Evolutionary conservation across 768 basidiomycete genomes (phyloP).

Genomic region (Hygrophoropsis aurantiaca): DNA sequence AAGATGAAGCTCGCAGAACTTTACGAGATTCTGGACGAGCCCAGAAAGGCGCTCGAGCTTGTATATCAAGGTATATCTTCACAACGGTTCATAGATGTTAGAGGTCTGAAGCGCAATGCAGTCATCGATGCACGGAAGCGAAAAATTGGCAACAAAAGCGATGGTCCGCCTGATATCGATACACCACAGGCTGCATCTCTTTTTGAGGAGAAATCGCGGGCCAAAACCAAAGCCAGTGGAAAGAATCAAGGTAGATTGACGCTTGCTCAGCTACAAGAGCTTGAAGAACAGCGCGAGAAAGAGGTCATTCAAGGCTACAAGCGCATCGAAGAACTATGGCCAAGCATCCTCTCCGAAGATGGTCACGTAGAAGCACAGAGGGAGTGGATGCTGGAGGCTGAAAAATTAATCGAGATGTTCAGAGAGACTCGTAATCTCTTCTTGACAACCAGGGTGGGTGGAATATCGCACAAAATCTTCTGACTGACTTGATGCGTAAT

Average conservation of each 20-base stretch:
- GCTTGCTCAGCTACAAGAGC: conserved; percentile 55
- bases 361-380: conserved; percentile 53
- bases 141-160: conserved; percentile 27
- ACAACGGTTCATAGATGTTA: too few species aligned
- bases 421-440: conserved; percentile 85
- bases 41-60: conserved; percentile 77
- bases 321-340: conserved; percentile 64
- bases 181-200: conserved; percentile 46
- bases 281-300: conserved; percentile 66
- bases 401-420: conserved; percentile 85
- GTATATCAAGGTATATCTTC: conserved; percentile 70
- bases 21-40: conserved; percentile 81
- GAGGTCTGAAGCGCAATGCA: too few species aligned
- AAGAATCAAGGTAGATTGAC: conserved; percentile 50
- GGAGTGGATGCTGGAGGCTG: conserved; percentile 83
- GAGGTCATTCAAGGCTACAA: conserved; percentile 60
- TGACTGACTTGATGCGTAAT: conserved; percentile 4
- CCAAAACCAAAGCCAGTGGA: conserved; percentile 36
- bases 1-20: conserved; percentile 91
- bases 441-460: conserved; percentile 69
- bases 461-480: background rate
- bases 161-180: conserved; percentile 8
- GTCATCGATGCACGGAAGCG: conserved; percentile 65
- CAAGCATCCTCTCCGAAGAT: conserved; percentile 41
- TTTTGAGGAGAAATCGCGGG: conserved; percentile 55